These are phyloP conservation scores for Acanthamoeba healyi DNA, from an alignment of 208 protist species.

Conservation along the genomic window DNA sequence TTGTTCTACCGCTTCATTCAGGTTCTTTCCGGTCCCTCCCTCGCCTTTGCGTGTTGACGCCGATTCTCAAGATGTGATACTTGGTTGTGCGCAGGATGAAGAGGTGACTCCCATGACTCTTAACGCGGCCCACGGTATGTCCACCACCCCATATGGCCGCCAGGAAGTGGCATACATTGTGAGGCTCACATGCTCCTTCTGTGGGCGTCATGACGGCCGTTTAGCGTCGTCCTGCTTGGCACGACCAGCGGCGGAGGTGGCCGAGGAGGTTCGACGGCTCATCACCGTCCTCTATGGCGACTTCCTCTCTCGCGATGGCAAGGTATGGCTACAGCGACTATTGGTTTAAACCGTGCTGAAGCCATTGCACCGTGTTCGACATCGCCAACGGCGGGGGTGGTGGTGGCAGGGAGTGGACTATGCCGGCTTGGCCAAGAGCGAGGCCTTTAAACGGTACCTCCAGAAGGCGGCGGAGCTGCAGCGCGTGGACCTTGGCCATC, in stretches of 20 bases:
- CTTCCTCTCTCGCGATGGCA: not conserved
- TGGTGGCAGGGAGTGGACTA: constrained; percentile 20
- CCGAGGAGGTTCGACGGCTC: not conserved
- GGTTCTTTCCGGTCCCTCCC: not conserved
- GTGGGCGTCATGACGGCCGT: too few relatives aligned
- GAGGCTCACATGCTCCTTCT: too few relatives aligned
- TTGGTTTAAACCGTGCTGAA: too few relatives aligned
- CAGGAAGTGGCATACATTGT: too few relatives aligned
- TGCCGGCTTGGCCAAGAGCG: not conserved
- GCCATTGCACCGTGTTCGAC: too few relatives aligned
- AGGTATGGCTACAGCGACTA: not conserved
- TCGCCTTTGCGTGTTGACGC: not conserved
- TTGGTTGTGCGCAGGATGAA: constrained; percentile 33
- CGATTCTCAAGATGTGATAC: too few relatives aligned
- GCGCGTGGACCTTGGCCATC: not conserved
- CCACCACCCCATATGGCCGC: too few relatives aligned
- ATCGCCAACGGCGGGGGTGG: not conserved
- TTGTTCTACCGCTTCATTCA: constrained; percentile 23
- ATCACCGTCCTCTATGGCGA: constrained; percentile 23
- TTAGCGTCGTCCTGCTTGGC: not conserved
- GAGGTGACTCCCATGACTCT: not conserved
- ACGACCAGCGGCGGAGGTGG: not conserved
- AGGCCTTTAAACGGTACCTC: not conserved
- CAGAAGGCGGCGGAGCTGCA: not conserved
- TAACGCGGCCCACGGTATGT: not conserved